Evolutionary conservation across 176 grass and related monocot species (phyloP), one percentile per base, ranked within the genome.

Genomic region (Tillandsia fasciculata): DNA sequence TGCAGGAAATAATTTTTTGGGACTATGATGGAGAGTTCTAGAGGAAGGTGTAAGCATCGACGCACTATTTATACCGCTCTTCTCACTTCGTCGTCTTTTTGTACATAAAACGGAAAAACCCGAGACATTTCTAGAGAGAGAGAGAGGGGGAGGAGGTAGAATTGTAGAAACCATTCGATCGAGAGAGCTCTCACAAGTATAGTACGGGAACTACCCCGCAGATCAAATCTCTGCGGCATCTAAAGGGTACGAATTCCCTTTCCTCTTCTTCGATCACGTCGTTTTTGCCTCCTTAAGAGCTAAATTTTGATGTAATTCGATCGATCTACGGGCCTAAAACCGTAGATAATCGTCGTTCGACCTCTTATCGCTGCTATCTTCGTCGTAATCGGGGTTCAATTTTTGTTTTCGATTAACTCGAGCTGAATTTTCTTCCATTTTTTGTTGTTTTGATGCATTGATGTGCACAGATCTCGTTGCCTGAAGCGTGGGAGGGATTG

Each of bases 391-490:
- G 10, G 15, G 56, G n/a, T 61, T 61, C 22, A 18, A 20, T 23
- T 61, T 61, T 2, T 18, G 56, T 61, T 61, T 20, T 18, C 15
- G 17, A 23, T 61, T 2, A 0, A 15, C 9, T 61, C 56, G 56
- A 61, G 22, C 56, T 8, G 3, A 26, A 49, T 26, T n/a, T 48
- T 67, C 15, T 26, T 52, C 63, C 6, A 8, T 26, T 26, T 13
- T 57, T 22, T 13, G 8, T 49, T 12, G 64, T 29, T 48, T 15
- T 26, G 6, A 66, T 51, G 70, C 69, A 53, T 53, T 53, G 22
- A 68, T 51, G 42, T 2, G 58, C 12, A 23, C 12, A 23, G 83
- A 85, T 85, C 83, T 80, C 49, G 2, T 48, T 50, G 2, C 64
- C 69, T 51, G 15, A 0, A 15, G 14, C 57, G 53, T 67, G 68